These are phyloP conservation scores for Vigna reflexopilosa DNA, from an alignment of 306 rosid genomes.

Conservation along the genomic window DNA sequence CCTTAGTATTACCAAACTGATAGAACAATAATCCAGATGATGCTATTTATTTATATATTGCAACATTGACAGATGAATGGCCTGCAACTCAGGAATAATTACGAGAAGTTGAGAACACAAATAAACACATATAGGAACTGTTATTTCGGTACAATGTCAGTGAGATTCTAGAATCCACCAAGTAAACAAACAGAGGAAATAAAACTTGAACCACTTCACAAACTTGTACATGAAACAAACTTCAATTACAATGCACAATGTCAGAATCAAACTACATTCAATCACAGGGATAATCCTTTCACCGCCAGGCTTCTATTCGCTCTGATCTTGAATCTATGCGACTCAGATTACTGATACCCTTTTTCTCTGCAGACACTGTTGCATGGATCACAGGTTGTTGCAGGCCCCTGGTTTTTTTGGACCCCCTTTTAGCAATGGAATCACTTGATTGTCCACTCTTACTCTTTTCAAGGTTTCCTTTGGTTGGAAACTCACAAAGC, in stretches of 20 bases:
- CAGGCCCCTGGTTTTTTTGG: constrained; percentile 49
- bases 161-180: constrained; percentile 45
- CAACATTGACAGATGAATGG: constrained; percentile 2
- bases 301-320: constrained; percentile 80
- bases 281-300: constrained; percentile 42
- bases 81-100: constrained; percentile 14
- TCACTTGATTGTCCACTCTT: constrained; percentile 52
- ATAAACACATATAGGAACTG: constrained; percentile 33
- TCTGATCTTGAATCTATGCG: constrained; percentile 61
- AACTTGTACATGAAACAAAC: constrained; percentile 49
- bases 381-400: constrained; percentile 47
- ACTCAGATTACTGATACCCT: constrained; percentile 62
- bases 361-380: constrained; percentile 56
- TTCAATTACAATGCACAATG: constrained; percentile 39
- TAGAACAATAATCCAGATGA: not conserved
- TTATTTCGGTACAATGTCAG: constrained; percentile 41
- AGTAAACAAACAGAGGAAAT: constrained; percentile 46
- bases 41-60: not conserved
- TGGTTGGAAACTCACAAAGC: constrained; percentile 50
- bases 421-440: constrained; percentile 52
- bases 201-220: constrained; percentile 51
- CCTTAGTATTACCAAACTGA: not conserved
- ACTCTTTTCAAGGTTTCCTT: constrained; percentile 54
- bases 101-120: constrained; percentile 25
- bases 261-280: constrained; percentile 47